Percentiles rank a stretch among this genome's conserved stretches.
Conservation (phyloP, 1,284 basidiomycete species). For the Apiotrichum gracile region DNA sequence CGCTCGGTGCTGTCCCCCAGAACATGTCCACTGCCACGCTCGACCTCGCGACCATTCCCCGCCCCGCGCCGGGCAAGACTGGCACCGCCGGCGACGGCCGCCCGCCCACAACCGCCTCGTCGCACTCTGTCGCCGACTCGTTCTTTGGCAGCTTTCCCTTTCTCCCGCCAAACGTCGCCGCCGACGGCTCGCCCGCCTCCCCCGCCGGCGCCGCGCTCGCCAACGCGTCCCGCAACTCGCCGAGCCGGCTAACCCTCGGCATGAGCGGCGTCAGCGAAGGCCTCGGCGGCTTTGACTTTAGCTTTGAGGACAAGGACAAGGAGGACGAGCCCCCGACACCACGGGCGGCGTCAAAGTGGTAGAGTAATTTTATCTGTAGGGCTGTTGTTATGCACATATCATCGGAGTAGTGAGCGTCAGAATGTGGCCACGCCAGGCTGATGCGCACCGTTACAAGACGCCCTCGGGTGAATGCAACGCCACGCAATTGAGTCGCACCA, state of each 20-base stretch:
- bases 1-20: conserved; percentile 1
- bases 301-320: conserved; percentile 16
- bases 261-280: conserved; percentile 36
- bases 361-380: not conserved
- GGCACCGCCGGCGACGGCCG: conserved; percentile 4
- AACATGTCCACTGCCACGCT: conserved; percentile 8
- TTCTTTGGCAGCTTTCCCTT: conserved; percentile 44
- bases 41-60: not conserved
- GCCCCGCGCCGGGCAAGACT: not conserved
- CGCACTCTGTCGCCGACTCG: conserved; percentile 34
- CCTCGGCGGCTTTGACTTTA: conserved; percentile 41
- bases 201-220: not conserved
- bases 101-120: conserved; percentile 12
- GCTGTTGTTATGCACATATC: not conserved
- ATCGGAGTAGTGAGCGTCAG: too few relatives aligned
- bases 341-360: not conserved
- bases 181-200: conserved; percentile 3
- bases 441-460: too few relatives aligned
- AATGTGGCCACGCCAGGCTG: too few relatives aligned
- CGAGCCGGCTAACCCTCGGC: conserved; percentile 19
- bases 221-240: not conserved
- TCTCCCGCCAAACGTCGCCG: conserved; percentile 34
- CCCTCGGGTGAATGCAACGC: too few relatives aligned
- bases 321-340: conserved; percentile 1
- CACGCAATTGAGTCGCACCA: too few relatives aligned